phyloP scores from a whole-genome alignment of 257 asterid genomes.

The Rauvolfia tetraphylla region DNA sequence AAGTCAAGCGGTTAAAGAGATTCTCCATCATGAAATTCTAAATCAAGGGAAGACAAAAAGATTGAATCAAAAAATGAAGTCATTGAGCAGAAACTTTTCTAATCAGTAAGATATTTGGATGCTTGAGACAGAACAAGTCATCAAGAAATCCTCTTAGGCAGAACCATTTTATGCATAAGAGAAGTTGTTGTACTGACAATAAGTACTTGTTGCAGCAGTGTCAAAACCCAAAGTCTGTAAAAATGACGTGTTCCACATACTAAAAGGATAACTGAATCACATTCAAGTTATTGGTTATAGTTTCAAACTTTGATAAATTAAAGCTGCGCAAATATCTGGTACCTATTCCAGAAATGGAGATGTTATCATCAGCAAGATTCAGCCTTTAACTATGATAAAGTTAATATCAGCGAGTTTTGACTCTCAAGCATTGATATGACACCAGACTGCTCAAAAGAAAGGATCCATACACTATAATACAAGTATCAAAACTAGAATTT shows the following conservation, averaged over 20 bases:
- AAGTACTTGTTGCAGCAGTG: conserved; percentile 6
- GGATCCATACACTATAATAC: no score
- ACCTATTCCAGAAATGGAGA: no score
- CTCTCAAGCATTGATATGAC: conserved; percentile 34
- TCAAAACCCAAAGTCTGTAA: no score
- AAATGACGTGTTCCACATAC: no score
- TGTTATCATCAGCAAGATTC: no score
- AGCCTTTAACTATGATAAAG: neutral
- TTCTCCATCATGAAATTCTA: neutral
- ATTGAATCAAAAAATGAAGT: neutral
- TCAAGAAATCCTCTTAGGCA: conserved; percentile 56
- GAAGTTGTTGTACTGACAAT: conserved; percentile 34
- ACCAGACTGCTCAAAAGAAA: conserved; percentile 12
- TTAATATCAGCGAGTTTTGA: neutral
- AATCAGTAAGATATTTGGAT: neutral
- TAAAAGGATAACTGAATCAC: no score
- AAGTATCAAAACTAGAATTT: no score
- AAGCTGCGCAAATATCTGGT: no score
- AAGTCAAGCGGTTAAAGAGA: neutral
- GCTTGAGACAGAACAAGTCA: neutral
- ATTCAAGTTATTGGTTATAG: no score
- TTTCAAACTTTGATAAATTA: no score
- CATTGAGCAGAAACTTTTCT: neutral
- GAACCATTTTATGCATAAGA: conserved; percentile 61
- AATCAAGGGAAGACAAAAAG: neutral